phyloP scores from a whole-genome alignment of 2,329 filamentous ascomycete species.

The Monosporascus sp. region DNA sequence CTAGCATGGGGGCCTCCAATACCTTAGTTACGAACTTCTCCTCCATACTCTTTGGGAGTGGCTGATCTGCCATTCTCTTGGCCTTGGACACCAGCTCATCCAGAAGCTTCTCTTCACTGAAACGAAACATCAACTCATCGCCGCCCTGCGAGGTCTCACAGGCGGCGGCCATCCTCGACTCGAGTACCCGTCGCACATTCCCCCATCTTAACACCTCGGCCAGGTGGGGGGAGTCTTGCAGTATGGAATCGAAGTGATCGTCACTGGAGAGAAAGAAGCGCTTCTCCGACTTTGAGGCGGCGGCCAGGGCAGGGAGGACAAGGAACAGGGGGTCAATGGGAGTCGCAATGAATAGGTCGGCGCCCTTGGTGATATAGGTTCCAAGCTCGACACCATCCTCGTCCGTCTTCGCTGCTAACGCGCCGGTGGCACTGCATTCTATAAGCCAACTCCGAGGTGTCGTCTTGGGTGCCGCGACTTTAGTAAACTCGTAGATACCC shows the following conservation, averaged over 20 bases:
- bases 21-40: slow-evolving; percentile 73
- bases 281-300: slow-evolving; percentile 42
- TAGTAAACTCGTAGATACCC: slow-evolving; percentile 62
- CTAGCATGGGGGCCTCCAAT: slow-evolving; percentile 70
- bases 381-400: slow-evolving; percentile 20
- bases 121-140: slow-evolving; percentile 78
- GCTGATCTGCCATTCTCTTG: slow-evolving; percentile 54
- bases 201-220: slow-evolving; percentile 47
- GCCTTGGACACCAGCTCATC: slow-evolving; percentile 66
- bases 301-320: slow-evolving; percentile 63
- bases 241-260: slow-evolving; percentile 64
- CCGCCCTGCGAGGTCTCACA: slow-evolving; percentile 81
- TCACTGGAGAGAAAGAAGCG: slow-evolving; percentile 64
- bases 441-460: slow-evolving; percentile 60
- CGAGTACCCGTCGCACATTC: slow-evolving; percentile 46
- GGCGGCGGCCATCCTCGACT: slow-evolving; percentile 60
- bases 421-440: slow-evolving; percentile 22
- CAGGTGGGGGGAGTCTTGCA: slow-evolving; percentile 50
- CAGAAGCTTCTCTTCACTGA: slow-evolving; percentile 68
- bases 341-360: slow-evolving; percentile 79
- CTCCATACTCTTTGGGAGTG: slow-evolving; percentile 76
- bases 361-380: slow-evolving; percentile 52
- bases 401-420: slow-evolving; percentile 4
- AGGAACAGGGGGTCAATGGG: slow-evolving; percentile 81
- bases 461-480: slow-evolving; percentile 45